Base-by-base conservation (phyloP, 441 rosid genomes). In the Adansonia gregorii region DNA sequence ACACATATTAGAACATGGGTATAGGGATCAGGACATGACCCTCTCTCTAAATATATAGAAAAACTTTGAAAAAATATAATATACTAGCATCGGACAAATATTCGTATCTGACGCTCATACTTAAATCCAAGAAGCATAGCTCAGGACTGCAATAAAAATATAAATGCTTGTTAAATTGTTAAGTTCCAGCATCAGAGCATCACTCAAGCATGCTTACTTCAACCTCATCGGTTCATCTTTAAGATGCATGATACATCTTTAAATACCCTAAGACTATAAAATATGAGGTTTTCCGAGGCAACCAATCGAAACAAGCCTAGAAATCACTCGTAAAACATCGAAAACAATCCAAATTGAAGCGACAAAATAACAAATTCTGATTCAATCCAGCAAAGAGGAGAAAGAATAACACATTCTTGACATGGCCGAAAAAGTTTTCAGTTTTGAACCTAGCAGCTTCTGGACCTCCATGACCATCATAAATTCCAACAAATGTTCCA, bases 401-500 rank as follows among this genome's bases (percentile, higher is more conserved):
- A 49, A 27, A 76, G 55, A 72, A 76, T 60, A 58, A 51, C 94
- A 31, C 87, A 92, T 93, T 89, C 87, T 86, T 90, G 79, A 95
- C 78, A 76, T 95, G 85, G 65, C 79, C 60, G 24, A 91, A 95
- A 27, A 94, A 90, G 72, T 79, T 88, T n/a, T 95, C 87, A 76
- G 89, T 93, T 6, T 91, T 91, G 76, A 91, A 95, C 43, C 80
- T 86, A 45, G 98, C 90, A 61, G 98, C 88, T 83, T 95, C 98
- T 8, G 98, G 92, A 77, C 98, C 98, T 81, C 98, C 98, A 87
- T 93, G 99, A 60, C 97, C 99, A 84, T 95, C 98, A 19, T 94
- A 95, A 71, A 95, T 84, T 81, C 99, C 99, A 46, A 94, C 94
- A 86, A 94, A 94, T 71, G 98, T 95, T 19, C 94, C 99, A 6